Percentiles rank a stretch among this genome's conserved stretches.
Evolutionary conservation across 768 basidiomycete genomes (phyloP).

Genomic region (Leccinum fibrillosum): DNA sequence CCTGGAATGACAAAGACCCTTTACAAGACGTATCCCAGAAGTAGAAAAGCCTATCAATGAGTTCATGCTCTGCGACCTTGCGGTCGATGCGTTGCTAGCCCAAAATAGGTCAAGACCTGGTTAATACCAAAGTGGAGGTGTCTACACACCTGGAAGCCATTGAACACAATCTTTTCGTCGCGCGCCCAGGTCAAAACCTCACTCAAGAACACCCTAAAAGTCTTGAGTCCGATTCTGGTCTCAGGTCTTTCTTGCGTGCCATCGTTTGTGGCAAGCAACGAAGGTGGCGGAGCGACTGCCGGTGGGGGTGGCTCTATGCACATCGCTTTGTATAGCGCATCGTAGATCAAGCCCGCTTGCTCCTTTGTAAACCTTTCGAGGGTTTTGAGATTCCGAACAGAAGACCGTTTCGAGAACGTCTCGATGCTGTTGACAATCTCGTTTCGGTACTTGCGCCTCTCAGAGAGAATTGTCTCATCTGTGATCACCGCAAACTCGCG

Average conservation of each 20-base stretch:
- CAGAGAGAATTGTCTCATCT: conserved; percentile 86
- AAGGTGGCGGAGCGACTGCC: conserved; percentile 42
- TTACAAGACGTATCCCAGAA: conserved; percentile 86
- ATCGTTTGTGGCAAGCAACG: conserved; percentile 56
- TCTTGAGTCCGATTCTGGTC: conserved; percentile 80
- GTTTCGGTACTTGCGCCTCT: conserved; percentile 80
- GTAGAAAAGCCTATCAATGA: conserved; percentile 90
- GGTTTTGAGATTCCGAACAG: conserved; percentile 80
- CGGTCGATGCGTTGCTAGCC: conserved; percentile 81
- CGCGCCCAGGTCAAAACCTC: conserved; percentile 96
- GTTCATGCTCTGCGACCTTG: conserved; percentile 91
- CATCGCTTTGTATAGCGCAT: conserved; percentile 83
- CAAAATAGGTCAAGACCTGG: conserved; percentile 1
- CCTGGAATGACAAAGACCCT: conserved; percentile 90
- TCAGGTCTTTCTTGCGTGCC: conserved; percentile 75
- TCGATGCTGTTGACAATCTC: conserved; percentile 94
- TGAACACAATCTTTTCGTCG: conserved; percentile 87
- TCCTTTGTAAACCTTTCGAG: conserved; percentile 84
- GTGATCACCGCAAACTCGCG: conserved; percentile 96
- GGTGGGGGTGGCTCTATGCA: conserved; percentile 72
- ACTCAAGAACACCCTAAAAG: conserved; percentile 87
- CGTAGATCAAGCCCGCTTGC: conserved; percentile 86
- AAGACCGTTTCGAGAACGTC: conserved; percentile 88
- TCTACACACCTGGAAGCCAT: conserved; percentile 76
- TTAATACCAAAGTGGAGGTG: not conserved